Base-by-base conservation (phyloP, 208 protist genomes). In the Angomonas ambiguus region DNA sequence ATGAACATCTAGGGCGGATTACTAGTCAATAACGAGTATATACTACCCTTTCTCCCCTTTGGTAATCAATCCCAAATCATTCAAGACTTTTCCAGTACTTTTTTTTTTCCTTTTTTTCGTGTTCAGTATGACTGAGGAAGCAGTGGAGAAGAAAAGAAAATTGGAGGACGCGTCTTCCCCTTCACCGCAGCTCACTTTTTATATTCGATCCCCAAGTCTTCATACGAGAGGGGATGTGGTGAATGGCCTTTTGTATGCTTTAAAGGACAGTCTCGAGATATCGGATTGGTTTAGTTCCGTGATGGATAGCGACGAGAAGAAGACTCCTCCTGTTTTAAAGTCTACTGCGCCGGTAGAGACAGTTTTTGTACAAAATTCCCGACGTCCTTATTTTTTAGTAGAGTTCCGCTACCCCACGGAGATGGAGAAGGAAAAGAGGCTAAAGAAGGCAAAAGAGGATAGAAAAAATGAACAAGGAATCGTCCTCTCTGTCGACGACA, bases 381-480 rank as follows among this genome's bases (percentile, higher is more conserved):
- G 82, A 13, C 88, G 83, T 55, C 89, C 89, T 16, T 95, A 85
- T 64, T 95, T 93, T 64, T 74, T 95, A 58, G 55, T 95, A 20
- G 85, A 95, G 68, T 92, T 71, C 62, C 76, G 83, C 38, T 77
- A 80, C 51, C 83, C 80, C 0, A 80, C 76, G 1, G 10, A 25
- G 3, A 70, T 81, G 30, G 77, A 90, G 33, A 31, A 62, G 48
- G 51, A 67, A n/a, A 70, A 62, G 32, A 65, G 72, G 33, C 65
- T 77, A 13, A 51, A 48, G 0, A 32, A 25, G 6, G 25, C 22
- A 30, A 57, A 61, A 13, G 62, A 65, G 53, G 13, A 16, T 10
- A 11, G n/a, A 13, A 51, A 65, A 3, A 35, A 0, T 13, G 45
- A 53, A 5, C 13, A 13, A 13, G 4, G 45, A 53, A 13, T 13